Evolutionary conservation across 192 early-diverging fungal species (phyloP).

Genomic region (Entomortierella parvispora): DNA sequence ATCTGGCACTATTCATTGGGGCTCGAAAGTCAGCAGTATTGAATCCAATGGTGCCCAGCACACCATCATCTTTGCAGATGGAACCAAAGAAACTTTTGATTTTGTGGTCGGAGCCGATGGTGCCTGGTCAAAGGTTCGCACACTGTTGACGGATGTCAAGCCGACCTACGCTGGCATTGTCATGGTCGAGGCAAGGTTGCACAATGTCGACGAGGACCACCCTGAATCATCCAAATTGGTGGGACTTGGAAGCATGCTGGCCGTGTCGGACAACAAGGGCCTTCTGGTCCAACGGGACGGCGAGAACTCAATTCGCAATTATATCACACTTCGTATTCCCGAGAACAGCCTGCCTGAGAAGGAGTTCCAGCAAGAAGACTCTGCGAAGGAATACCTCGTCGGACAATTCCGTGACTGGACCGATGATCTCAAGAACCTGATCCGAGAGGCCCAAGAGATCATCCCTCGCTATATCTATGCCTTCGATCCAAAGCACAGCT

Average conservation of each 20-base stretch:
- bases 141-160: slow-evolving; percentile 34
- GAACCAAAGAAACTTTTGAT: slow-evolving; percentile 28
- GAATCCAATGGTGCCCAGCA: slow-evolving; percentile 1
- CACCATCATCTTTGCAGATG: slow-evolving; percentile 32
- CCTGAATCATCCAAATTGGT: slow-evolving; percentile 37
- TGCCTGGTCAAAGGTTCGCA: slow-evolving; percentile 62
- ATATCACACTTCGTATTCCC: slow-evolving; percentile 42
- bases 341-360: slow-evolving; percentile 29
- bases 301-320: slow-evolving; percentile 36
- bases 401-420: slow-evolving; percentile 30
- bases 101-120: slow-evolving; percentile 66
- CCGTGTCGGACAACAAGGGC: slow-evolving; percentile 36
- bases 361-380: slow-evolving; percentile 1
- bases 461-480: slow-evolving; percentile 43
- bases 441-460: slow-evolving; percentile 6
- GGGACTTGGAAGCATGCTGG: slow-evolving; percentile 50
- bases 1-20: slow-evolving; percentile 53
- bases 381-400: slow-evolving; percentile 5
- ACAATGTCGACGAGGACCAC: slow-evolving; percentile 40
- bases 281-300: slow-evolving; percentile 52
- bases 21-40: slow-evolving; percentile 19
- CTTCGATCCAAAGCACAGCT: slow-evolving; percentile 38
- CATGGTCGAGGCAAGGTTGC: slow-evolving; percentile 51
- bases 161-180: slow-evolving; percentile 59
- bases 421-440: slow-evolving; percentile 11